phyloP scores from a whole-genome alignment of 768 basidiomycete genomes.

The Boletellus sp. region DNA sequence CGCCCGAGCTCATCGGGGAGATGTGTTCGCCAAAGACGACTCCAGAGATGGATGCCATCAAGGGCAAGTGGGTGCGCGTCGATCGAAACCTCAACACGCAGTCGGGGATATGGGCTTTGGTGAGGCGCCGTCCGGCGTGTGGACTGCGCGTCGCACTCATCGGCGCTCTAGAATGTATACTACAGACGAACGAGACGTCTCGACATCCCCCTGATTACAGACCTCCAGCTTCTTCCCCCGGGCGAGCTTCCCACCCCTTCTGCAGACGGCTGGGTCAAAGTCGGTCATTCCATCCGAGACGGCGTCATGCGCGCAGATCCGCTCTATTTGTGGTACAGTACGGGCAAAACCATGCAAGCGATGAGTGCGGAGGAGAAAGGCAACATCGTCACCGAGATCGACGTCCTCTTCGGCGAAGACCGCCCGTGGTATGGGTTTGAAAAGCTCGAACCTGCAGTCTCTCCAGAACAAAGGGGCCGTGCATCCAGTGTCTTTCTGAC shows the following conservation, averaged over 20 bases:
- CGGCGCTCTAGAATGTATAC: slow-evolving; percentile 52
- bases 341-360: slow-evolving; percentile 58
- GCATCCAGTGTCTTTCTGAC: slow-evolving; percentile 60
- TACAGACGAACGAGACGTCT: slow-evolving; percentile 83
- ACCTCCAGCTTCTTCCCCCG: slow-evolving; percentile 61
- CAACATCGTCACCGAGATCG: slow-evolving; percentile 85
- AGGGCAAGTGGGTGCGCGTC: slow-evolving; percentile 88
- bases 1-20: slow-evolving; percentile 52
- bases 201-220: slow-evolving; percentile 75
- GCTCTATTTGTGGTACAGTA: slow-evolving; percentile 76
- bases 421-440: slow-evolving; percentile 86
- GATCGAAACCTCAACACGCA: slow-evolving; percentile 74
- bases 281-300: slow-evolving; percentile 55
- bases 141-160: not conserved
- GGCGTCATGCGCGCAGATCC: slow-evolving; percentile 56
- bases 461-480: slow-evolving; percentile 36
- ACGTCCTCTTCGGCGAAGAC: slow-evolving; percentile 83
- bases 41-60: slow-evolving; percentile 67
- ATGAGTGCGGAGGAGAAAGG: slow-evolving; percentile 56
- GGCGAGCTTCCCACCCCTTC: slow-evolving; percentile 46
- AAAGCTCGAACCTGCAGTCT: slow-evolving; percentile 59
- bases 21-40: slow-evolving; percentile 70
- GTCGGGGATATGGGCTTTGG: slow-evolving; percentile 56
- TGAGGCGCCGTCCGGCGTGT: slow-evolving; percentile 32
- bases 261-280: slow-evolving; percentile 60